Evolutionary conservation across 2,329 filamentous ascomycete species (phyloP), one percentile per base, ranked within the genome.

Genomic region (Diaporthe sp.): DNA sequence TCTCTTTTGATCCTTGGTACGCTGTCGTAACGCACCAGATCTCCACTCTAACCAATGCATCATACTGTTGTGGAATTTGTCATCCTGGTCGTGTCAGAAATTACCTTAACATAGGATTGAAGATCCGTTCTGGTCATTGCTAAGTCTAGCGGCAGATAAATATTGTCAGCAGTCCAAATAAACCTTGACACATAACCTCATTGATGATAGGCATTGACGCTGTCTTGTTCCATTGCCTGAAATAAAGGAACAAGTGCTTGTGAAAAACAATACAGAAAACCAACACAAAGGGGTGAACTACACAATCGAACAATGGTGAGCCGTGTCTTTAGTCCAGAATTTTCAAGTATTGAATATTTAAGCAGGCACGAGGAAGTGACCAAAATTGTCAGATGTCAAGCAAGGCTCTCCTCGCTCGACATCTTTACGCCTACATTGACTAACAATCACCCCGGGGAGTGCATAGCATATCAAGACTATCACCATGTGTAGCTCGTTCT

Each of bases 401-500:
- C 39, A 44, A 7, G 2, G 3, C 7, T 22, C 25, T 22, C 3
- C 7, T 34, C 12, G 7, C 15, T 39, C 19, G 10, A 25, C 25
- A 49, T 44, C 12, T 28, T 7, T 7, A 12, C 6, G 28, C 6
- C 31, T 62, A 6, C 19, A 17, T 46, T 13, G 37, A 25, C 31
- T 58, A 28, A 37, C 4, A 46, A 7, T 19, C 28, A 28, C 12
- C 12, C 9, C 49, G n/a, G 2, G 22, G 28, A 17, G 3, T 53
- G 31, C 13, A 53, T 42, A 60, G 4, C 28, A 12, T 15, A 28
- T 6, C 31, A 61, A 4, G 2, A 15, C 13, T 7, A 39, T 39
- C 31, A 37, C 31, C 12, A 61, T 72, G 70, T 72, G 71, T 7
- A 25, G 15, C 12, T 51, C 49, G 2, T 74, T 76, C 17, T 51